Percentiles rank a stretch among this genome's conserved stretches.
phyloP scores from a whole-genome alignment of 495 filamentous ascomycete species.

The Hypoxylon cercidicola region DNA sequence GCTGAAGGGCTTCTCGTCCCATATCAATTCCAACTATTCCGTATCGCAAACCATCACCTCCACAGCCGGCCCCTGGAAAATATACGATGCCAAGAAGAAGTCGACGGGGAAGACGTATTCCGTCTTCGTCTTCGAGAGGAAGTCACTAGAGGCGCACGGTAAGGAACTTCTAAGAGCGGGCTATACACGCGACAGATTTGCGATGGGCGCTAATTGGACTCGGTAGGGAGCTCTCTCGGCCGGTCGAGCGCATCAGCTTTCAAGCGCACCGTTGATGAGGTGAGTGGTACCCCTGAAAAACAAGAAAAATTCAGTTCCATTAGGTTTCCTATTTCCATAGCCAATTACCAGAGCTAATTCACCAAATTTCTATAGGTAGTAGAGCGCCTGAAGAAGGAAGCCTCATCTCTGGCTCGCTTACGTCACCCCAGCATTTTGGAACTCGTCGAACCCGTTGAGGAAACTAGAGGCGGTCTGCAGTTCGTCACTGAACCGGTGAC shows the following conservation, averaged over 20 bases:
- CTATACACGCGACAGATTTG: neutral
- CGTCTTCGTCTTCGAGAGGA: slow-evolving; percentile 93
- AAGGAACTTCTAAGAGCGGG: neutral
- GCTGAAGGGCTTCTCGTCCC: slow-evolving; percentile 87
- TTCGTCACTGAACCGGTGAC: slow-evolving; percentile 94
- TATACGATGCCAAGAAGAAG: slow-evolving; percentile 97
- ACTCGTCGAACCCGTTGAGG: slow-evolving; percentile 93
- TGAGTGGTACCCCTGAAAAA: neutral
- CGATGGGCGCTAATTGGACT: slow-evolving; percentile 16
- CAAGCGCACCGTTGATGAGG: slow-evolving; percentile 86
- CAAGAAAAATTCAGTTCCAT: no score
- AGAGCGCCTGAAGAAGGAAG: slow-evolving; percentile 90
- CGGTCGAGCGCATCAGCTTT: slow-evolving; percentile 67
- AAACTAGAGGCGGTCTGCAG: slow-evolving; percentile 92
- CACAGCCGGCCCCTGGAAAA: slow-evolving; percentile 92
- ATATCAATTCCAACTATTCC: slow-evolving; percentile 91
- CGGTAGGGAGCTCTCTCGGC: slow-evolving; percentile 60
- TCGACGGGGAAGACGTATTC: slow-evolving; percentile 86
- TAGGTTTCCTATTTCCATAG: no score
- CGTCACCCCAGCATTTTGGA: slow-evolving; percentile 93
- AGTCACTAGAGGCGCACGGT: slow-evolving; percentile 77
- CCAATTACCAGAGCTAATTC: neutral
- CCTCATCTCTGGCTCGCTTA: slow-evolving; percentile 82
- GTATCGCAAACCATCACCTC: slow-evolving; percentile 74
- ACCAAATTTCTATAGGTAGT: slow-evolving; percentile 56